phyloP scores from a whole-genome alignment of 192 early-diverging fungal species.

The Coemansia sp. region DNA sequence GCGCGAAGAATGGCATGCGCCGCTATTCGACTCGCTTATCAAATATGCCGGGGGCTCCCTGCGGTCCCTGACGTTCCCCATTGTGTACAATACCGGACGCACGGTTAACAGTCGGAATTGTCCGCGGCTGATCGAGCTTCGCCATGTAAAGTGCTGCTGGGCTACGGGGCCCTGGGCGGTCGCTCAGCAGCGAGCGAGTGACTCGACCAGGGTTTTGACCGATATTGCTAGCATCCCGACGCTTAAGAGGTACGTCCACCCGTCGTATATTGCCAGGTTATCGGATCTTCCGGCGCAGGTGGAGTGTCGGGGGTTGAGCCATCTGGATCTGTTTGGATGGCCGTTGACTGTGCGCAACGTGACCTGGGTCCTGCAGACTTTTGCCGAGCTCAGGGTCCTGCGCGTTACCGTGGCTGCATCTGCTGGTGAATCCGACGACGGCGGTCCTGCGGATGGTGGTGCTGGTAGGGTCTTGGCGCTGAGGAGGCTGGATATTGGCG shows the following conservation, averaged over 20 bases:
- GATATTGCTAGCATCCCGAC: slow-evolving; percentile 33
- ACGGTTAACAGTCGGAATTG: slow-evolving; percentile 31
- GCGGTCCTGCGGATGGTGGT: no score
- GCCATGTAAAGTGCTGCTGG: slow-evolving; percentile 54
- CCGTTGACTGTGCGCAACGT: slow-evolving; percentile 34
- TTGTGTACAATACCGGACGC: slow-evolving; percentile 50
- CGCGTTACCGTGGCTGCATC: slow-evolving; percentile 18
- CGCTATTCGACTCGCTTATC: slow-evolving; percentile 43
- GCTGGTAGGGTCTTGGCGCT: neutral
- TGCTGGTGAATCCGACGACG: no score
- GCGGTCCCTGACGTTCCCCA: slow-evolving; percentile 37
- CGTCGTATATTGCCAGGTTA: slow-evolving; percentile 41
- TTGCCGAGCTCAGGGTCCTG: slow-evolving; percentile 3
- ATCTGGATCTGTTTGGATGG: slow-evolving; percentile 46
- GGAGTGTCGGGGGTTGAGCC: slow-evolving; percentile 7
- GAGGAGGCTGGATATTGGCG: slow-evolving; percentile 20
- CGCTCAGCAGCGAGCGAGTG: slow-evolving; percentile 18
- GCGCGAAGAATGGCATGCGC: slow-evolving; percentile 47
- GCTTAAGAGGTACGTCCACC: slow-evolving; percentile 36
- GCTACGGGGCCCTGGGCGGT: slow-evolving; percentile 31
- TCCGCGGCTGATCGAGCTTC: slow-evolving; percentile 27
- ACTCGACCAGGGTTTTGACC: slow-evolving; percentile 42
- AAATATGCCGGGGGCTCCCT: slow-evolving; percentile 19
- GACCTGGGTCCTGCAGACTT: slow-evolving; percentile 24
- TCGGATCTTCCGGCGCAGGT: slow-evolving; percentile 26